A percentile compares a stretch with the other conserved stretches of the same genome.
phyloP scores from a whole-genome alignment of 192 early-diverging fungal genomes.

The Cladochytrium replicatum region DNA sequence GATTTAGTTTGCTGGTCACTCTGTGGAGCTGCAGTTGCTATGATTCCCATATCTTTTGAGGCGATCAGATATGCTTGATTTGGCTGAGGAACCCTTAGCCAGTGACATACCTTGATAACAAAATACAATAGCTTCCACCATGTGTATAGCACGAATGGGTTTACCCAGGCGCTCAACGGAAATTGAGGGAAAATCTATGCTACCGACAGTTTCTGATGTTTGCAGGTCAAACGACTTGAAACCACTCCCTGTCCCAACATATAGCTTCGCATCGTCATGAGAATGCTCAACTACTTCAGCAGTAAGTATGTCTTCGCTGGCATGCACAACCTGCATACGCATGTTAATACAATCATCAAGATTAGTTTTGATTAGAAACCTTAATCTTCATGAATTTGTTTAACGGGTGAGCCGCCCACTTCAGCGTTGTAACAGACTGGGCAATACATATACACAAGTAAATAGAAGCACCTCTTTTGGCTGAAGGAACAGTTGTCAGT shows the following conservation, averaged over 20 bases:
- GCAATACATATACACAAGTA: conserved; percentile 36
- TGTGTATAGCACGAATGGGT: conserved; percentile 23
- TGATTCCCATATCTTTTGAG: conserved; percentile 21
- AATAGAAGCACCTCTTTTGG: conserved; percentile 13
- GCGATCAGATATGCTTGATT: not conserved
- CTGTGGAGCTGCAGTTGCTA: conserved; percentile 8
- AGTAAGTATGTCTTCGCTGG: conserved; percentile 19
- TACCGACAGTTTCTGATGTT: conserved; percentile 24
- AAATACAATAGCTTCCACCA: conserved; percentile 20
- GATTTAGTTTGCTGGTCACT: conserved; percentile 1
- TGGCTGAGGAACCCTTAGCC: not conserved
- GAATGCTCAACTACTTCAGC: conserved; percentile 29
- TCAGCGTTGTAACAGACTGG: conserved; percentile 27
- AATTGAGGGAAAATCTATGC: conserved; percentile 20
- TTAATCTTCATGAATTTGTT: conserved; percentile 48
- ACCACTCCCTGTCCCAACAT: conserved; percentile 15
- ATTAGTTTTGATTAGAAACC: conserved; percentile 9
- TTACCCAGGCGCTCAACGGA: conserved; percentile 21
- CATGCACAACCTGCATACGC: conserved; percentile 21
- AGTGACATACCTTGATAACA: conserved; percentile 32
- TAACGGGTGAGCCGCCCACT: conserved; percentile 46
- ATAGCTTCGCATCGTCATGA: conserved; percentile 23
- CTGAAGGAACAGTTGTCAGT: not conserved
- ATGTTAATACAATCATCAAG: not conserved
- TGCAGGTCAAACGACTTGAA: conserved; percentile 36